Conservation (phyloP, 805 yeast genomes). For the Kazachstania africana region DNA sequence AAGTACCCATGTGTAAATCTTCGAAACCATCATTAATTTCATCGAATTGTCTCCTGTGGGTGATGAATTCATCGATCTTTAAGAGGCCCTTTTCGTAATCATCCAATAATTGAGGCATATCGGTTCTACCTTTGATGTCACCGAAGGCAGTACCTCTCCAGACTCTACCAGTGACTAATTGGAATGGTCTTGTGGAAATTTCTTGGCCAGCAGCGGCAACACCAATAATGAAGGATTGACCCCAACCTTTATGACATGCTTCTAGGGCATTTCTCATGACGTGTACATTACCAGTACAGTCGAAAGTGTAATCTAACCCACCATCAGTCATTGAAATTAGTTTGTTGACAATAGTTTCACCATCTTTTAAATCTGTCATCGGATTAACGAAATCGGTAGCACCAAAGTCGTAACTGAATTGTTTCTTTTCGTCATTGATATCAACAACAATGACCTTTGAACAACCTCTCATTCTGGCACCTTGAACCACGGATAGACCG, state of each 20-base stretch:
- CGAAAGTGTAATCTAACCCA: slow-evolving; percentile 91
- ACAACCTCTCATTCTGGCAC: slow-evolving; percentile 78
- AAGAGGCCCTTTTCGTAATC: slow-evolving; percentile 71
- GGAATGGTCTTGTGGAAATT: slow-evolving; percentile 95
- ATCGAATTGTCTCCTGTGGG: slow-evolving; percentile 71
- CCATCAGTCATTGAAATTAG: slow-evolving; percentile 89
- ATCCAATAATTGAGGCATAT: slow-evolving; percentile 81
- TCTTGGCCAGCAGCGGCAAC: slow-evolving; percentile 98
- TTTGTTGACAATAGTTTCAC: slow-evolving; percentile 67
- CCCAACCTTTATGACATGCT: slow-evolving; percentile 99
- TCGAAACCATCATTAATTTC: slow-evolving; percentile 84
- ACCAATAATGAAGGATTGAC: slow-evolving; percentile 88
- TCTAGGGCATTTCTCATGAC: slow-evolving; percentile 96
- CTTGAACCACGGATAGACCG: slow-evolving; percentile 92
- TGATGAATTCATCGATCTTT: slow-evolving; percentile 90
- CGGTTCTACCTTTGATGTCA: slow-evolving; percentile 95
- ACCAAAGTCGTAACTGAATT: slow-evolving; percentile 82
- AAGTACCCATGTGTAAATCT: slow-evolving; percentile 87
- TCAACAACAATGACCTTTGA: slow-evolving; percentile 76
- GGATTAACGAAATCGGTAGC: slow-evolving; percentile 95
- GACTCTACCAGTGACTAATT: slow-evolving; percentile 95
- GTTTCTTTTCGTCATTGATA: slow-evolving; percentile 71
- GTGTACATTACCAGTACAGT: slow-evolving; percentile 91
- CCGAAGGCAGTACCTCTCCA: slow-evolving; percentile 99
- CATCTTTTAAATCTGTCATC: slow-evolving; percentile 49